A percentile compares a stretch with the other conserved stretches of the same genome.
These are phyloP conservation scores for Penicillium rolfsii DNA, from an alignment of 2,329 filamentous ascomycete species.

Conservation along the genomic window DNA sequence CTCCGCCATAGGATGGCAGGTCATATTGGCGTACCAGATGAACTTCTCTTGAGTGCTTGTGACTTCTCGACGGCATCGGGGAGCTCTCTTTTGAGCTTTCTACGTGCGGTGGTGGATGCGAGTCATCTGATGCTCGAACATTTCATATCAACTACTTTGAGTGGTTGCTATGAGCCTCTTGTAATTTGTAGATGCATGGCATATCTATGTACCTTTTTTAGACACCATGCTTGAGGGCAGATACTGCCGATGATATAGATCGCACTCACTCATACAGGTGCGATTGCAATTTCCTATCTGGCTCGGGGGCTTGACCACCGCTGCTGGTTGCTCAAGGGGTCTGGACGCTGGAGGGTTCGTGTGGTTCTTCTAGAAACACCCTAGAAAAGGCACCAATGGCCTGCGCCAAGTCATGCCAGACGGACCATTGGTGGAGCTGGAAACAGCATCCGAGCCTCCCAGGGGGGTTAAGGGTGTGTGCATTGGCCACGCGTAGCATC, in stretches of 20 bases:
- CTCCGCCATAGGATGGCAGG: slow-evolving; percentile 49
- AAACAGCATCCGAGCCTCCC: not conserved
- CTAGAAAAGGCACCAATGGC: not conserved
- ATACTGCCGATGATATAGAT: not conserved
- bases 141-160: slow-evolving; percentile 16
- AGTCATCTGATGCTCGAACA: slow-evolving; percentile 48
- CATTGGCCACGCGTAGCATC: not conserved
- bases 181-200: not conserved
- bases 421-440: not conserved
- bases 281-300: not conserved
- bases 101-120: slow-evolving; percentile 38
- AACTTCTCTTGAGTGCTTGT: slow-evolving; percentile 36
- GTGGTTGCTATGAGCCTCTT: not conserved
- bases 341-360: not conserved
- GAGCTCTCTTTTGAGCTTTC: slow-evolving; percentile 31
- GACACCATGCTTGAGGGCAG: not conserved
- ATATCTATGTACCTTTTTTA: no score
- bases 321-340: not conserved
- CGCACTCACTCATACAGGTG: not conserved
- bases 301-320: not conserved
- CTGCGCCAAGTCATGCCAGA: no score
- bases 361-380: not conserved
- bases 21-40: slow-evolving; percentile 55
- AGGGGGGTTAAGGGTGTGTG: not conserved
- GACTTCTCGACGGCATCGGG: slow-evolving; percentile 38